Conservation (phyloP, 805 yeast genomes). For the Dipodascopsis uninucleata region DNA sequence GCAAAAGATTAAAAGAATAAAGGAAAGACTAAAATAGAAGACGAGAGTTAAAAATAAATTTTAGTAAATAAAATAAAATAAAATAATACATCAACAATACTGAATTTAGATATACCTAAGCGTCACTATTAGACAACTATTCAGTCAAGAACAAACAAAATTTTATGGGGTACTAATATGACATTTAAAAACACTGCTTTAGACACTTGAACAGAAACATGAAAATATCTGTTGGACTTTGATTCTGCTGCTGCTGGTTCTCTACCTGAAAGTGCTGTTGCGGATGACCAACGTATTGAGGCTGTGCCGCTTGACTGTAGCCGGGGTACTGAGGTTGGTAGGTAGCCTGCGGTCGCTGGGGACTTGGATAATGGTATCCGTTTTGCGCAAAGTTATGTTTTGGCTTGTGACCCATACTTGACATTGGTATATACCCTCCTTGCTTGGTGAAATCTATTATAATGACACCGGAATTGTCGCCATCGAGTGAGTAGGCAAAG, state of each 20-base stretch:
- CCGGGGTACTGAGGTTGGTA: constrained; percentile 5
- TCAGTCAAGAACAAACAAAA: neutral
- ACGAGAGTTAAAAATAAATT: neutral
- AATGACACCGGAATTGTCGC: constrained; percentile 75
- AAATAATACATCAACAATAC: neutral
- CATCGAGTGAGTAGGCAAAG: constrained; percentile 59
- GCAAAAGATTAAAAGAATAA: constrained; percentile 29
- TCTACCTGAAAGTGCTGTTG: constrained; percentile 28
- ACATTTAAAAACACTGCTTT: constrained; percentile 21
- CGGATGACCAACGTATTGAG: constrained; percentile 25
- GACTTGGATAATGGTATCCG: constrained; percentile 33
- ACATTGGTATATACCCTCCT: constrained; percentile 31
- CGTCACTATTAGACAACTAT: neutral
- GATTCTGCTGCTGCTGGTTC: constrained; percentile 25
- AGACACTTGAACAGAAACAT: constrained; percentile 11
- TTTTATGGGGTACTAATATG: neutral
- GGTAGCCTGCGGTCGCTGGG: constrained; percentile 27
- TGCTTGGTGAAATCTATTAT: constrained; percentile 59
- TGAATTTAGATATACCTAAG: too few relatives aligned
- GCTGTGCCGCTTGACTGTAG: constrained; percentile 9
- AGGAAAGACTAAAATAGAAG: neutral
- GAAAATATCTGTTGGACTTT: constrained; percentile 26
- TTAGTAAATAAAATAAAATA: neutral
- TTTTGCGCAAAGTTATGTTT: constrained; percentile 38
- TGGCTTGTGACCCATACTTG: constrained; percentile 20